Evolutionary conservation across 2,329 filamentous ascomycete genomes (phyloP), one percentile per base, ranked within the genome.

Genomic region (Apiospora malaysiana): DNA sequence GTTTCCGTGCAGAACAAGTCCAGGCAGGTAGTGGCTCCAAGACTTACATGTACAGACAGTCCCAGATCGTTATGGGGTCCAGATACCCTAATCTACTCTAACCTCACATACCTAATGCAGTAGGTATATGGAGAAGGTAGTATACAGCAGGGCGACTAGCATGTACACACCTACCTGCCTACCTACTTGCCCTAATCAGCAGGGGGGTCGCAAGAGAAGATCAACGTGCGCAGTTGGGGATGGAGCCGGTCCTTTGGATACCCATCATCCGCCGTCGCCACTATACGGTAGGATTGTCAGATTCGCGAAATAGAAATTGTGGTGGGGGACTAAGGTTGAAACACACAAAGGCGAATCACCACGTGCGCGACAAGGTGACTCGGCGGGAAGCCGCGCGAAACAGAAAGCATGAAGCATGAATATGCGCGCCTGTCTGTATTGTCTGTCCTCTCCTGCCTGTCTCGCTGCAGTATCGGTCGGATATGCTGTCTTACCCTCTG

Each of bases 61-160:
- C 56, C 37, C 56, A 63, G 56, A 63, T 63, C 56, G 56, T 40
- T 63, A 63, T 63, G 56, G 56, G 56, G 56, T 63, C 56, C 10
- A 40, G 32, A 63, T 63, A 63, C 56, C 56, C 56, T 63, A 63
- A 63, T 63, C 56, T 63, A 32, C 27, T 40, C 37, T 16, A 14
- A 32, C 56, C 56, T 63, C 40, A 32, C 27, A 40, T 63, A 18
- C 56, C 56, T 63, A 63, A 63, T 63, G 56, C 56, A 63, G 56
- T 12, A 63, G 56, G 32, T n/a, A 10, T n/a, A 63, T 63, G 56
- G 56, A 63, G 49, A 56, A 56, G 10, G 23, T 27, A 37, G 56
- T 63, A 63, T 27, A 59, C 25, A 59, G 32, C 16, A 18, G 51
- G 51, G 9, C 51, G 21, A 9, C 32, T 32, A 32, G 6, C 51